A percentile compares a stretch with the other conserved stretches of the same genome.
These are phyloP conservation scores for Cordyceps militaris DNA, from an alignment of 2,329 filamentous ascomycete species.

Conservation along the genomic window DNA sequence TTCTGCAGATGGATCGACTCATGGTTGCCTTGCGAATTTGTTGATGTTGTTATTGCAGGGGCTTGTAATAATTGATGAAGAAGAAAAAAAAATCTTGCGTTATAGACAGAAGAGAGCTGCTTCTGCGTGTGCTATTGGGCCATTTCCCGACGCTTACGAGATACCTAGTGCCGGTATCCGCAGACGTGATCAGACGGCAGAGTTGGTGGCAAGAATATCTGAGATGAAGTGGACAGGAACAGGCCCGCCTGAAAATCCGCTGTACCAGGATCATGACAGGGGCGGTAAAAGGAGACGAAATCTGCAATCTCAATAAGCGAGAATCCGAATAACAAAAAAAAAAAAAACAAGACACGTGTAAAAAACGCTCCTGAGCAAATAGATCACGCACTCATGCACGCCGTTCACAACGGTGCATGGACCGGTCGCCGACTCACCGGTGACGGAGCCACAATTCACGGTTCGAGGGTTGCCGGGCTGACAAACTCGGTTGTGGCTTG, in stretches of 20 bases:
- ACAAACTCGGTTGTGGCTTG: background rate
- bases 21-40: background rate
- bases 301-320: too few relatives aligned
- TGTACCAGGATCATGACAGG: too few relatives aligned
- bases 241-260: too few relatives aligned
- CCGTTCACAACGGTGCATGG: background rate
- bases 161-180: too few relatives aligned
- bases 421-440: background rate
- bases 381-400: background rate
- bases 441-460: slow-evolving; percentile 2
- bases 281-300: too few relatives aligned
- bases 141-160: background rate
- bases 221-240: too few relatives aligned
- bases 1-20: background rate
- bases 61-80: background rate
- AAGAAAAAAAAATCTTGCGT: too few relatives aligned
- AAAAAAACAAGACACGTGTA: background rate
- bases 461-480: slow-evolving; percentile 1
- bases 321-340: background rate
- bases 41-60: background rate
- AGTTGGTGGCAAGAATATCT: too few relatives aligned
- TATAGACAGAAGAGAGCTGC: too few relatives aligned
- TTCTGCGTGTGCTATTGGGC: too few relatives aligned
- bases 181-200: too few relatives aligned
- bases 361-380: background rate